Evolutionary conservation across 306 rosid species (phyloP).

Genomic region (Inga oerstediana): DNA sequence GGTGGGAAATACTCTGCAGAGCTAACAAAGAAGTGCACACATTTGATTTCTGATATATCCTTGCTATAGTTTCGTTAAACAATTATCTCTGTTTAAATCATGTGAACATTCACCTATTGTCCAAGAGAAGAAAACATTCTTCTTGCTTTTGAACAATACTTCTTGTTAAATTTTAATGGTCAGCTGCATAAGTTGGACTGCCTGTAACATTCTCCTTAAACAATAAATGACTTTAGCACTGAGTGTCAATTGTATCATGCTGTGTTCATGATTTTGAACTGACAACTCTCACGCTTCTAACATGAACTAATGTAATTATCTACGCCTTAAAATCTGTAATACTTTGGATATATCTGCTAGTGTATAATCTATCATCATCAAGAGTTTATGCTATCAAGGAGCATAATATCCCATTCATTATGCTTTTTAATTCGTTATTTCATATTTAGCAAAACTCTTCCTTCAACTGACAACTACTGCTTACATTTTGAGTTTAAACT

Average conservation of each 20-base stretch:
- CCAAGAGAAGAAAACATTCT: not conserved
- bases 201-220: not conserved
- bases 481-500: slow-evolving; percentile 8
- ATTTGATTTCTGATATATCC: slow-evolving; percentile 94
- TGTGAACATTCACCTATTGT: slow-evolving; percentile 22
- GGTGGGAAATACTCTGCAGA: slow-evolving; percentile 93
- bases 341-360: slow-evolving; percentile 4
- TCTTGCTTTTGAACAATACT: slow-evolving; percentile 12
- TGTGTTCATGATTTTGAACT: slow-evolving; percentile 21
- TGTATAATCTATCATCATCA: not conserved
- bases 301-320: not conserved
- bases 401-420: not conserved
- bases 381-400: not conserved
- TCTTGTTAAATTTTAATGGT: not conserved
- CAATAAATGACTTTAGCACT: slow-evolving; percentile 2
- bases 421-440: not conserved
- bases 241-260: slow-evolving; percentile 15
- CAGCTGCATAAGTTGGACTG: slow-evolving; percentile 17
- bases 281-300: not conserved
- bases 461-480: slow-evolving; percentile 12
- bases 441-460: slow-evolving; percentile 2
- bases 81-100: slow-evolving; percentile 25
- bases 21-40: slow-evolving; percentile 85
- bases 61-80: slow-evolving; percentile 41
- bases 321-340: not conserved